These are phyloP conservation scores for Fusarium irregulare DNA, from an alignment of 2,329 filamentous ascomycete species.

Conservation along the genomic window DNA sequence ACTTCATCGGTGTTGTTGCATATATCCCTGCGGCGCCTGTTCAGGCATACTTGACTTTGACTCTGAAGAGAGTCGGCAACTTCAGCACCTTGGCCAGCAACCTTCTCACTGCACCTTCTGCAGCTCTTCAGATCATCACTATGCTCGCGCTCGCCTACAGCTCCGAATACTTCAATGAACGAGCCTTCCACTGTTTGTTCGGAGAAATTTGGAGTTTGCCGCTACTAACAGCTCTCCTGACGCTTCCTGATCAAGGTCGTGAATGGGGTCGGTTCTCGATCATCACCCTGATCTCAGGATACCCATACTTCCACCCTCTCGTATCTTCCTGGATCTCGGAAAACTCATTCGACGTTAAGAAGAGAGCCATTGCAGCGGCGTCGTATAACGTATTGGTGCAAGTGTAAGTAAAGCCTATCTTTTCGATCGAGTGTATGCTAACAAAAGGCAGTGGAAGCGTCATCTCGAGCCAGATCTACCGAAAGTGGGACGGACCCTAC, in stretches of 20 bases:
- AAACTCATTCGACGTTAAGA: constrained; percentile 63
- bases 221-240: constrained; percentile 62
- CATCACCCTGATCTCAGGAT: constrained; percentile 64
- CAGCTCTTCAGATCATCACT: constrained; percentile 66
- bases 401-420: constrained; percentile 41
- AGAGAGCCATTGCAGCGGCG: constrained; percentile 59
- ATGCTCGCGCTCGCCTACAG: constrained; percentile 65
- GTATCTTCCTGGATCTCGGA: constrained; percentile 62
- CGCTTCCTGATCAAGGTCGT: constrained; percentile 59
- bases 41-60: constrained; percentile 65
- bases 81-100: constrained; percentile 71
- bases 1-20: constrained; percentile 60
- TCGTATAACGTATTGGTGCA: constrained; percentile 62
- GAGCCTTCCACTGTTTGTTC: constrained; percentile 63
- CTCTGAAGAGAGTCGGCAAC: constrained; percentile 63
- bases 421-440: not conserved
- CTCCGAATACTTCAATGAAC: constrained; percentile 66
- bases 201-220: constrained; percentile 65
- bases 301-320: constrained; percentile 69
- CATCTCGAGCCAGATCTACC: constrained; percentile 60
- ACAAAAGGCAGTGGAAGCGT: constrained; percentile 52
- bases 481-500: constrained; percentile 63
- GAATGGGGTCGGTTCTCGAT: constrained; percentile 65
- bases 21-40: constrained; percentile 63
- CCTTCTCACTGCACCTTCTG: constrained; percentile 70